Conservation (phyloP, 2,329 filamentous ascomycete genomes). For the Diplodia corticola region DNA sequence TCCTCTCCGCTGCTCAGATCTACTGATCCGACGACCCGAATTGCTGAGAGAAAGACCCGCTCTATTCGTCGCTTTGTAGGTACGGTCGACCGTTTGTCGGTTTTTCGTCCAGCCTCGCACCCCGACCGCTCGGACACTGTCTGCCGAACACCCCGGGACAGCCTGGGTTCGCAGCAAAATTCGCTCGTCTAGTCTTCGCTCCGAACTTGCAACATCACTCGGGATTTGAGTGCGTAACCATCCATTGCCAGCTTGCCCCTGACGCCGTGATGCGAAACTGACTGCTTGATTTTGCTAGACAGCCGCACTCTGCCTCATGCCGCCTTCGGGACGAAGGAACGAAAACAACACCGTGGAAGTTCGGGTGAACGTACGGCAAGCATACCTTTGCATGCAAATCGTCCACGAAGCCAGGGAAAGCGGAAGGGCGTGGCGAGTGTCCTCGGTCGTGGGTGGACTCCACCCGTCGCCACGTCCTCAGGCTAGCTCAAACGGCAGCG, state of each 20-base stretch:
- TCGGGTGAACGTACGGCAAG: no score
- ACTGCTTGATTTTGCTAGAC: background rate
- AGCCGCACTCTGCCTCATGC: background rate
- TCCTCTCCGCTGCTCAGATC: background rate
- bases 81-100: no score
- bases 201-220: background rate
- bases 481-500: no score
- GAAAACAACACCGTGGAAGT: background rate
- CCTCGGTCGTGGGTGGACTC: no score
- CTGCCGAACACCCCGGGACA: no score
- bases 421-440: no score
- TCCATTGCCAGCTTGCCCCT: background rate
- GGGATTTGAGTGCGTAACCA: background rate
- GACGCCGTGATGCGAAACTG: background rate
- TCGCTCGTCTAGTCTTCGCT: background rate
- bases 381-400: no score
- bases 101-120: background rate
- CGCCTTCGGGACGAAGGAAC: background rate
- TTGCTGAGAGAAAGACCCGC: background rate
- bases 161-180: background rate
- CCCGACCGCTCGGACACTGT: background rate
- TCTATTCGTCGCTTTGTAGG: no score
- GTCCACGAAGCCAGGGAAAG: no score
- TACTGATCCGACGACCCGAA: background rate
- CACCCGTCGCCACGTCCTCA: no score